Conservation (phyloP, 1,284 basidiomycete species). For the Malassezia equina region DNA sequence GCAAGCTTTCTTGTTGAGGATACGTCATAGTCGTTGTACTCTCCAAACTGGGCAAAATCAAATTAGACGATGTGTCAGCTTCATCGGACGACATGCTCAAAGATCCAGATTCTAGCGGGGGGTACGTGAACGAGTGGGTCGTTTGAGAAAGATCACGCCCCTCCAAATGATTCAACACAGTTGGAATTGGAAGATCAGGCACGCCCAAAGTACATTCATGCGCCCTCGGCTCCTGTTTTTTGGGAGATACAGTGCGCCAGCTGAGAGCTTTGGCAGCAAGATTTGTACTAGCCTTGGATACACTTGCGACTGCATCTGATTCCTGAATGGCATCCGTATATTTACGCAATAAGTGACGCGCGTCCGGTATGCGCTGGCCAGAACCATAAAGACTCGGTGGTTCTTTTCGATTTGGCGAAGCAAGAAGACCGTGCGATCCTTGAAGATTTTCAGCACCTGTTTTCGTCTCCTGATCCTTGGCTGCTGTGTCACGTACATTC, state of each 20-base stretch:
- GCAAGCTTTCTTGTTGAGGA: background rate
- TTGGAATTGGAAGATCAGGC: slow-evolving; percentile 10
- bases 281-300: slow-evolving; percentile 43
- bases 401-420: background rate
- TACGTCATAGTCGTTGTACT: background rate
- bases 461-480: background rate
- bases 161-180: slow-evolving; percentile 1
- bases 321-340: slow-evolving; percentile 40
- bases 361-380: background rate
- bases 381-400: background rate
- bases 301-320: slow-evolving; percentile 39
- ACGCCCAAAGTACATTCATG: background rate
- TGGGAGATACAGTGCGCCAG: background rate
- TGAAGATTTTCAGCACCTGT: background rate
- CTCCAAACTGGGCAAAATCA: background rate
- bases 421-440: background rate
- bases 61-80: background rate
- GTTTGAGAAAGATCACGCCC: slow-evolving; percentile 4
- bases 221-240: background rate
- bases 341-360: slow-evolving; percentile 18
- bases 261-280: slow-evolving; percentile 37
- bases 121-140: too few species aligned
- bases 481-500: background rate
- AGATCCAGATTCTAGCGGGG: background rate
- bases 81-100: background rate